A percentile compares a stretch with the other conserved stretches of the same genome.
Evolutionary conservation across 164 flowering plant species (phyloP).

Genomic region (Stephania cephalantha): DNA sequence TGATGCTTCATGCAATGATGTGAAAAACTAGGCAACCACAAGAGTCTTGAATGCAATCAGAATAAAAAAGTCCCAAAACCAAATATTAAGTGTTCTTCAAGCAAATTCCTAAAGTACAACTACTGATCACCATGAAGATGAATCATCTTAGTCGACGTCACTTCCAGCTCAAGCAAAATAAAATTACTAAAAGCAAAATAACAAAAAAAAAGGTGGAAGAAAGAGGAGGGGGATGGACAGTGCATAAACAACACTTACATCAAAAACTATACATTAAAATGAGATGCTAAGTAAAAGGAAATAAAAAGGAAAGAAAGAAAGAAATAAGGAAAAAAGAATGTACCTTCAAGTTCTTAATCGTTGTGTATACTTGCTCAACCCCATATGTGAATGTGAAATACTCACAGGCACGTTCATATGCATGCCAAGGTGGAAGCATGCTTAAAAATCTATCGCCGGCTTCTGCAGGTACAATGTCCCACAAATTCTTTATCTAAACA

Average conservation of each 20-base stretch:
- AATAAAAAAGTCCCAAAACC: background rate
- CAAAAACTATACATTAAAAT: background rate
- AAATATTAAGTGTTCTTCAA: background rate
- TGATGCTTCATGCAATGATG: background rate
- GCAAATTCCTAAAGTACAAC: background rate
- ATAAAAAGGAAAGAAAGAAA: background rate
- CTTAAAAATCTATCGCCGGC: constrained; percentile 80
- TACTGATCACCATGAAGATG: background rate
- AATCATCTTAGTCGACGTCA: background rate
- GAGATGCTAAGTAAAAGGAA: background rate
- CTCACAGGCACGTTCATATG: constrained; percentile 85
- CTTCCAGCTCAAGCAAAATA: background rate
- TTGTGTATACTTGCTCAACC: constrained; percentile 79
- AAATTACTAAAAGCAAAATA: background rate
- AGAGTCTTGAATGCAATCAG: background rate
- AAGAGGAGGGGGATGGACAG: background rate
- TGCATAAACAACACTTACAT: background rate
- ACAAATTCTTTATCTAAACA: constrained; percentile 54
- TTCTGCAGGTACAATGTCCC: constrained; percentile 72
- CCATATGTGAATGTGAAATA: constrained; percentile 77
- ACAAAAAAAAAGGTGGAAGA: background rate
- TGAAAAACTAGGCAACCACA: background rate
- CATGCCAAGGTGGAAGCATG: constrained; percentile 99
- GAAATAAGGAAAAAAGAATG: background rate
- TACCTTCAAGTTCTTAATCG: constrained; percentile 76